Conservation (phyloP, 441 rosid genomes). For the Pelargonium fulgidum region DNA sequence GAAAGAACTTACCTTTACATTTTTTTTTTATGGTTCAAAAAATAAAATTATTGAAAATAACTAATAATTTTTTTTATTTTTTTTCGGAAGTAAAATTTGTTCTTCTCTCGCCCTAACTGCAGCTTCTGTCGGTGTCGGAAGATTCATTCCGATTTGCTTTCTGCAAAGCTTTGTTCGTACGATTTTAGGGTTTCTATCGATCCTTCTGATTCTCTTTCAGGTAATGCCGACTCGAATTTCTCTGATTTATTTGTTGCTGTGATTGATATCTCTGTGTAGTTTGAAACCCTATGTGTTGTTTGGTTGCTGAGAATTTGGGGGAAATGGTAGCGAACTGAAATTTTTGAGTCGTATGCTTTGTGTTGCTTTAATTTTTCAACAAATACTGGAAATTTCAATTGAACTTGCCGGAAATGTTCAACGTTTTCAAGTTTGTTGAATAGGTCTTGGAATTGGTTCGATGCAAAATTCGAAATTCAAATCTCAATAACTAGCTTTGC, state of each 20-base stretch:
- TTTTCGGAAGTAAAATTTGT: not conserved
- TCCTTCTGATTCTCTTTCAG: not conserved
- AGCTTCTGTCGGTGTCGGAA: conserved; percentile 9
- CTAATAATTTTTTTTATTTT: not conserved
- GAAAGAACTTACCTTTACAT: too few species aligned
- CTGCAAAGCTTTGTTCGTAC: conserved; percentile 1
- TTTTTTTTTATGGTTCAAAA: not conserved
- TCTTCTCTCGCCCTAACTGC: not conserved
- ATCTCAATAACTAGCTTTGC: not conserved
- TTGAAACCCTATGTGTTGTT: conserved; percentile 45
- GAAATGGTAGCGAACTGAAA: conserved; percentile 3
- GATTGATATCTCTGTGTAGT: conserved; percentile 16
- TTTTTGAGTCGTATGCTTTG: conserved; percentile 10
- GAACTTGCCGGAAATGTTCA: not conserved
- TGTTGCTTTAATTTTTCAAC: conserved; percentile 6
- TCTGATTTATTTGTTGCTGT: conserved; percentile 16
- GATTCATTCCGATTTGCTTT: conserved; percentile 4
- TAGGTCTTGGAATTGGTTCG: not conserved
- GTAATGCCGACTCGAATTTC: conserved; percentile 15
- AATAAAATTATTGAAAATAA: not conserved
- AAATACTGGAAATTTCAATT: not conserved
- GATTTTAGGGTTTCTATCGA: conserved; percentile 6
- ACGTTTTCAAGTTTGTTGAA: conserved; percentile 1
- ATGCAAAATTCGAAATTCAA: conserved; percentile 14
- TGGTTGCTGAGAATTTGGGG: conserved; percentile 23